Evolutionary conservation across 306 rosid species (phyloP), one percentile per base, ranked within the genome.

Genomic region (Vigna reflexopilosa): DNA sequence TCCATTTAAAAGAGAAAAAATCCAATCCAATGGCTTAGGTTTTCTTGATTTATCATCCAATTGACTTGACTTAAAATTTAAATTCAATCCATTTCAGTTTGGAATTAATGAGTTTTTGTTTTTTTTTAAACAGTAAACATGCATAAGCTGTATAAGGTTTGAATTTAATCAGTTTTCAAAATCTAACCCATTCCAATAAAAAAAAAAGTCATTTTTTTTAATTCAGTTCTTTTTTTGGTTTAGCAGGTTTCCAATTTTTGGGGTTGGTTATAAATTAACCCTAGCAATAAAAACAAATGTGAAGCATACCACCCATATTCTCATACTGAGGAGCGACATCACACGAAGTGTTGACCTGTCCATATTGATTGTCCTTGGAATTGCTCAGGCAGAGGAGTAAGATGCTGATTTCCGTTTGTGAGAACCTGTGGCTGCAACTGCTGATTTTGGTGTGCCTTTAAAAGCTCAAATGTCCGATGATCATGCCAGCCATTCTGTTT

Each of bases 341-440:
- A 93, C 98, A 93, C 91, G 70, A 87, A 84, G 83, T 87, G 83
- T 79, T 86, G 97, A 82, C 91, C 96, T 14, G 91, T 86, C 99
- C 95, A 90, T 40, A 83, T 80, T 34, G 97, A 87, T 86, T 91
- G 97, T 85, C 97, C 99, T 83, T 90, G 96, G 85, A 82, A 86
- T 83, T 91, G 98, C 83, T 93, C 97, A 77, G 98, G 91, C 77
- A 78, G 83, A 34, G 90, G 77, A 82, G 81, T 86, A 62, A 81
- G 67, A 49, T 75, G 89, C 83, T 87, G 98, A 88, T 83, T 88
- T 72, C 91, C 97, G 73, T 86, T 82, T 12, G 85, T 34, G 67
- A 82, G 80, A 66, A 85, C 92, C 80, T 87, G 97, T 49, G 77
- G 88, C 84, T 79, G 91, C 78, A 67, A 73, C 84, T 88, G 98